phyloP scores from a whole-genome alignment of 2,329 filamentous ascomycete species.

The Fonsecaea pedrosoi region DNA sequence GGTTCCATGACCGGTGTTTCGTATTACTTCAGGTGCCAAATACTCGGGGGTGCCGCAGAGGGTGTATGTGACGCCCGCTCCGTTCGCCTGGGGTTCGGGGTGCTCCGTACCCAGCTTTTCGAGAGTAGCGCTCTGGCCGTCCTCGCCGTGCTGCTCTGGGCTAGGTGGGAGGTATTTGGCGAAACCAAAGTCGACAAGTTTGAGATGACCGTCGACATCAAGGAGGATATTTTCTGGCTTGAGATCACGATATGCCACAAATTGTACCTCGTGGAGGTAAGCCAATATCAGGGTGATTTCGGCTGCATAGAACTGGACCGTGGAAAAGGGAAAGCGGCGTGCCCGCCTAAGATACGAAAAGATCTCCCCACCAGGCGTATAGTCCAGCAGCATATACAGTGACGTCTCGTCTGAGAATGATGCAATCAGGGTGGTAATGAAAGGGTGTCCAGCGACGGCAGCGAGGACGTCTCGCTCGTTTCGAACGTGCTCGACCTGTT shows the following conservation, averaged over 20 bases:
- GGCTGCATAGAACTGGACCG: constrained; percentile 69
- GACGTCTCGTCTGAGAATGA: constrained; percentile 69
- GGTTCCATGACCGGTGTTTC: constrained; percentile 68
- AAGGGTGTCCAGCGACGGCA: constrained; percentile 68
- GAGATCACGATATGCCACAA: constrained; percentile 69
- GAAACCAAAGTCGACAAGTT: constrained; percentile 72
- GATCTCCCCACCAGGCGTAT: constrained; percentile 71
- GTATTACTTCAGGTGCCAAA: constrained; percentile 70
- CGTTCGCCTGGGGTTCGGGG: constrained; percentile 31
- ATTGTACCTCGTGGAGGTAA: constrained; percentile 68
- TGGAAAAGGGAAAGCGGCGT: constrained; percentile 64
- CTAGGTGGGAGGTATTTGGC: constrained; percentile 64
- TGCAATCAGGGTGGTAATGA: constrained; percentile 69
- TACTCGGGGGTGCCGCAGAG: constrained; percentile 72
- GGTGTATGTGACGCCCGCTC: constrained; percentile 61
- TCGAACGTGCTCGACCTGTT: constrained; percentile 72
- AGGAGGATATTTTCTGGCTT: constrained; percentile 74
- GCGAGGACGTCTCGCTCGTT: constrained; percentile 70
- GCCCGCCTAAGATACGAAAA: constrained; percentile 69
- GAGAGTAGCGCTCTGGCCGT: constrained; percentile 17
- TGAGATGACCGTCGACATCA: constrained; percentile 69
- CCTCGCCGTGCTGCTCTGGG: constrained; percentile 23
- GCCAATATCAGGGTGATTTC: constrained; percentile 71
- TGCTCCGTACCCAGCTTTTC: constrained; percentile 27
- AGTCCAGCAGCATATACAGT: constrained; percentile 66